Conservation (phyloP, 78 protist genomes). For the Polysphondylium violaceum region DNA sequence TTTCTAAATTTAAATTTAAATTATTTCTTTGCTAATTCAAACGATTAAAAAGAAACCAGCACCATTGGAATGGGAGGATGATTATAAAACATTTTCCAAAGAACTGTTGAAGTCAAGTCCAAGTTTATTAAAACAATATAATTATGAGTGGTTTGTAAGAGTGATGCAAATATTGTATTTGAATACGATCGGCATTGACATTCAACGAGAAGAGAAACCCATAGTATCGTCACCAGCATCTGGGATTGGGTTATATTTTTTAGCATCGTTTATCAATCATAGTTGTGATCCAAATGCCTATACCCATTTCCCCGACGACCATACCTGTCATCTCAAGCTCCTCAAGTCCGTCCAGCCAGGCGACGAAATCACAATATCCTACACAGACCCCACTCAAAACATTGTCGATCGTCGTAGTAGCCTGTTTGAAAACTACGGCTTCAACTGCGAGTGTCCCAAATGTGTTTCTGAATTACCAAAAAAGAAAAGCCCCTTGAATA, state of each 20-base stretch:
- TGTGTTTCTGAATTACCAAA: conserved; percentile 27
- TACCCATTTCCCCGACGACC: conserved; percentile 37
- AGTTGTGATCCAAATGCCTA: conserved; percentile 59
- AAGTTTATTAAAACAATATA: conserved; percentile 6
- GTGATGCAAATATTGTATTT: conserved; percentile 62
- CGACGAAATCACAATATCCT: conserved; percentile 50
- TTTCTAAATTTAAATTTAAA: neutral
- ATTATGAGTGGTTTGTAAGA: conserved; percentile 63
- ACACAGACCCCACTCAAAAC: conserved; percentile 41
- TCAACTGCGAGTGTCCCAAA: conserved; percentile 53
- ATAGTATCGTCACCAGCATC: conserved; percentile 35
- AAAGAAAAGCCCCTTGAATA: too few relatives aligned
- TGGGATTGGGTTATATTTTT: conserved; percentile 43
- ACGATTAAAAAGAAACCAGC: conserved; percentile 65
- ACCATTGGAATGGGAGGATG: conserved; percentile 78
- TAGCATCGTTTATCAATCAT: conserved; percentile 64
- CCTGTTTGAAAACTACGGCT: conserved; percentile 74
- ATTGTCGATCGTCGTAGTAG: conserved; percentile 32
- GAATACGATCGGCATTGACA: conserved; percentile 65
- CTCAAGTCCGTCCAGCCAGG: conserved; percentile 35
- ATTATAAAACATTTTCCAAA: conserved; percentile 27
- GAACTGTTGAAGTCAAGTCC: neutral
- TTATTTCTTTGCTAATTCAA: neutral
- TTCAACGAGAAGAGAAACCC: neutral
- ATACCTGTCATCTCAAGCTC: neutral